Base-by-base conservation (phyloP, 2,329 filamentous ascomycete genomes). In the Pseudocercospora vitis region DNA sequence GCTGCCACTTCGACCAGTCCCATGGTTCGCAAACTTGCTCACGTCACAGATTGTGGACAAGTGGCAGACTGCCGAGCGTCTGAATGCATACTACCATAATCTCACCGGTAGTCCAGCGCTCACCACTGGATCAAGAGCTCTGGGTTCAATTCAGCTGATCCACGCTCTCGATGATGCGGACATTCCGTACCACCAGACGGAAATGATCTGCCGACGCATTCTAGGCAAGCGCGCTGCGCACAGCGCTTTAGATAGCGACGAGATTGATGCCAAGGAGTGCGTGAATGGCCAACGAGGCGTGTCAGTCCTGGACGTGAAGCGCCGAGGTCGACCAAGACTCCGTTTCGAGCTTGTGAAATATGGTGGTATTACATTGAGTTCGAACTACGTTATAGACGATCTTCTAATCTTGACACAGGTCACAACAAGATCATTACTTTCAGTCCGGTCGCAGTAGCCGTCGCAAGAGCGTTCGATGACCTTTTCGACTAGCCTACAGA, bases 111-210 rank as follows among this genome's bases (percentile, higher is more conserved):
- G 33, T 69, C 72, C 57, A 14, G 26, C 28, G 2, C 29, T 62
- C 5, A 14, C 52, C 11, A 49, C 79, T 37, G 79, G 73, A 57
- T 50, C 12, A 7, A 79, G 52, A 4, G 58, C 37, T 7, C 55
- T 60, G 51, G 68, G 66, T 4, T 61, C 85, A 18, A 73, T 96
- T 16, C 84, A 81, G 37, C 74, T 96, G 35, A 74, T 97, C 2
- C 92, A 96, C 64, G 88, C 91, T 12, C 79, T 81, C 50, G 83
- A 96, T 65, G 92, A 97, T 68, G 75, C 76, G 54, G 89, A 96
- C 63, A 96, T 97, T 55, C 85, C 88, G 0, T 92, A 83, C 74
- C 79, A 75, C 1, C 85, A 91, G 65, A 83, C 84, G 37, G 80
- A 86, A 62, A 77, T 76, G 60, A 71, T 89, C 1, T 89, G 88